Evolutionary conservation across 2,329 filamentous ascomycete species (phyloP).

Genomic region (Botrytis elliptica): DNA sequence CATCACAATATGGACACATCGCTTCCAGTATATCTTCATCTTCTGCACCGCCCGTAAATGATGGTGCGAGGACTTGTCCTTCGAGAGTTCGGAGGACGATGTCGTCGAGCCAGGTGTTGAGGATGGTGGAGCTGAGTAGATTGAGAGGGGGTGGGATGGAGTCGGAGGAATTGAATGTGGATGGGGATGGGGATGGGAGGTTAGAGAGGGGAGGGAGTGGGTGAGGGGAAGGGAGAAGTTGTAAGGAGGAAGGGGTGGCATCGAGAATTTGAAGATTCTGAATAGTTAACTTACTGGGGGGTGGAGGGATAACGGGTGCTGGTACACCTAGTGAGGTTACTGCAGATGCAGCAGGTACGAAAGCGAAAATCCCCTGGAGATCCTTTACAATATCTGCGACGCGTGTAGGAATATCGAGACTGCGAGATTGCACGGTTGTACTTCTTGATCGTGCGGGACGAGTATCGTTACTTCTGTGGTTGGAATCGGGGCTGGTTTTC

Average conservation of each 20-base stretch:
- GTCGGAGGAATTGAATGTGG: too few relatives aligned
- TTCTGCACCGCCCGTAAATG: conserved; percentile 9
- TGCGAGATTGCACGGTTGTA: background rate
- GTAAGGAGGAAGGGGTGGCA: background rate
- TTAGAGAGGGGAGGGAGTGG: background rate
- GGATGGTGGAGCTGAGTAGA: too few relatives aligned
- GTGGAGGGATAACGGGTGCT: too few relatives aligned
- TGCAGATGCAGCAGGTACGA: background rate
- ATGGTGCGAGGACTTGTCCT: background rate
- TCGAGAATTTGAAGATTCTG: background rate
- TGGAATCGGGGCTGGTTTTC: background rate
- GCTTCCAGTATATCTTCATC: background rate
- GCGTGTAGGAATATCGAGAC: background rate
- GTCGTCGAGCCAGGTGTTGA: conserved; percentile 7
- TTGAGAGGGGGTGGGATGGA: background rate
- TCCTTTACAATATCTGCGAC: background rate
- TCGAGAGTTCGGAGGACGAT: background rate
- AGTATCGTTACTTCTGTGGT: background rate
- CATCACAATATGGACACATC: conserved; percentile 1
- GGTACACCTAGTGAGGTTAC: too few relatives aligned
- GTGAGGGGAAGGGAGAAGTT: accelerated
- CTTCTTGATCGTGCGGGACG: background rate
- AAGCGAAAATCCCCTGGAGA: background rate
- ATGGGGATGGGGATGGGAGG: too few relatives aligned
- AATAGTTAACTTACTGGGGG: background rate